A percentile compares a stretch with the other conserved stretches of the same genome.
These are phyloP conservation scores for Penicillium sp. DNA, from an alignment of 2,329 filamentous ascomycete species.

Conservation along the genomic window DNA sequence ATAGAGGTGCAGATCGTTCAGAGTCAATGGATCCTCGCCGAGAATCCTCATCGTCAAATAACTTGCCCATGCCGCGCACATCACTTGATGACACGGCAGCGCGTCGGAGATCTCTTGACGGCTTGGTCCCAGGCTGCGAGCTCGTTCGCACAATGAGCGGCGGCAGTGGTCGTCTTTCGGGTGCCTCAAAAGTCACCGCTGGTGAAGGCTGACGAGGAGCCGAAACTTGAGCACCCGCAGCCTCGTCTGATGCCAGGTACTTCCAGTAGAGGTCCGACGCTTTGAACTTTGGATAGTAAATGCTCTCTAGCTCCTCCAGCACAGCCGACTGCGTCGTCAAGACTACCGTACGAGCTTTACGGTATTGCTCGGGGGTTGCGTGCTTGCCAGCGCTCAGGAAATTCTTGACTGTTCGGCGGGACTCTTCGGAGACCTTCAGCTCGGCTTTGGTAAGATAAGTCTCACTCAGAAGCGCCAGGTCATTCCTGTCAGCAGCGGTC, in stretches of 20 bases:
- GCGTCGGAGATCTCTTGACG: constrained; percentile 57
- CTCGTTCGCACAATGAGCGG: constrained; percentile 50
- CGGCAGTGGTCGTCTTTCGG: constrained; percentile 45
- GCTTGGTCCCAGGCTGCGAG: constrained; percentile 49
- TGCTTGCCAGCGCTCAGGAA: constrained; percentile 78
- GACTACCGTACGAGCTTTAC: constrained; percentile 77
- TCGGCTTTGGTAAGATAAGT: constrained; percentile 83
- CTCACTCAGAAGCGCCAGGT: constrained; percentile 89
- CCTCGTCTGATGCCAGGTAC: constrained; percentile 85
- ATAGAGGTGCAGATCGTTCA: constrained; percentile 60
- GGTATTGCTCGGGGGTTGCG: constrained; percentile 80
- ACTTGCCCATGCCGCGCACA: constrained; percentile 52
- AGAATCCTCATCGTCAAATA: constrained; percentile 49
- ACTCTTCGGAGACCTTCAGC: constrained; percentile 71
- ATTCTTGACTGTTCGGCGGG: constrained; percentile 68
- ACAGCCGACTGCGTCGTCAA: constrained; percentile 79
- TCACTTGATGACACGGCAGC: constrained; percentile 64
- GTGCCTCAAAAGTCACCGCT: constrained; percentile 29
- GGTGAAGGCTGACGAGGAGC: constrained; percentile 22
- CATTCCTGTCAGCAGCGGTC: constrained; percentile 80
- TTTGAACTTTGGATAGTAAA: constrained; percentile 82
- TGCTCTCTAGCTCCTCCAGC: constrained; percentile 79
- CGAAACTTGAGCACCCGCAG: constrained; percentile 28
- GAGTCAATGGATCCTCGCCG: constrained; percentile 73
- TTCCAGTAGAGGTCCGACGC: constrained; percentile 95